Conservation (phyloP, 345 rosid species). For the Dimocarpus longan region DNA sequence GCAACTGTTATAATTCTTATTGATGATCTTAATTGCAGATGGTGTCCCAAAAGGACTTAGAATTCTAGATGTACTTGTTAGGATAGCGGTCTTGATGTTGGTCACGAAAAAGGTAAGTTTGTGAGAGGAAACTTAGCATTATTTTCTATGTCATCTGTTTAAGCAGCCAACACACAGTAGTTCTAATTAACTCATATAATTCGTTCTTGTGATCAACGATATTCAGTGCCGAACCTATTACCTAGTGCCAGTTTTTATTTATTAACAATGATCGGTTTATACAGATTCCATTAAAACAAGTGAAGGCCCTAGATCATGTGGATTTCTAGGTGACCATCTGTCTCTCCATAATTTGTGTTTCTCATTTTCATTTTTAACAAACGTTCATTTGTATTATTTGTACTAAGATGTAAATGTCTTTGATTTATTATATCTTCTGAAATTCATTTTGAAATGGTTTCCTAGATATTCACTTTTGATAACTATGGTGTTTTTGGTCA, state of each 20-base stretch:
- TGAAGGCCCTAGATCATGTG: conserved; percentile 68
- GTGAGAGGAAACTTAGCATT: neutral
- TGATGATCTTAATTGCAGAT: conserved; percentile 53
- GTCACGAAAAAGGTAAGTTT: conserved; percentile 76
- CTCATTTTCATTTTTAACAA: conserved; percentile 10
- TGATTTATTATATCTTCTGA: neutral
- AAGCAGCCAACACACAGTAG: neutral
- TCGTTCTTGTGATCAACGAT: no score
- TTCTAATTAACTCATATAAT: neutral
- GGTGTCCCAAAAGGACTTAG: conserved; percentile 99
- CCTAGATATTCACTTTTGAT: conserved; percentile 80
- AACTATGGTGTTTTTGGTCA: conserved; percentile 68
- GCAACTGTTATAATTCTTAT: conserved; percentile 16
- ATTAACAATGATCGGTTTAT: neutral
- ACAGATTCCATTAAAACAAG: conserved; percentile 64
- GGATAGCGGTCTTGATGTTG: conserved; percentile 71
- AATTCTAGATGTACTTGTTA: conserved; percentile 79
- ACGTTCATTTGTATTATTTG: conserved; percentile 7
- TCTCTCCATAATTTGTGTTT: neutral
- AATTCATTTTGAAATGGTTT: conserved; percentile 12
- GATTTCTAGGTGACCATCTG: conserved; percentile 54
- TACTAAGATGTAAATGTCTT: conserved; percentile 54
- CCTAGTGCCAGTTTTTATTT: neutral
- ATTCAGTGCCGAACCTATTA: neutral
- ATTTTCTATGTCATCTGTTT: neutral